These are phyloP conservation scores for Eutrema japonicum DNA, from an alignment of 345 rosid genomes.

Conservation along the genomic window DNA sequence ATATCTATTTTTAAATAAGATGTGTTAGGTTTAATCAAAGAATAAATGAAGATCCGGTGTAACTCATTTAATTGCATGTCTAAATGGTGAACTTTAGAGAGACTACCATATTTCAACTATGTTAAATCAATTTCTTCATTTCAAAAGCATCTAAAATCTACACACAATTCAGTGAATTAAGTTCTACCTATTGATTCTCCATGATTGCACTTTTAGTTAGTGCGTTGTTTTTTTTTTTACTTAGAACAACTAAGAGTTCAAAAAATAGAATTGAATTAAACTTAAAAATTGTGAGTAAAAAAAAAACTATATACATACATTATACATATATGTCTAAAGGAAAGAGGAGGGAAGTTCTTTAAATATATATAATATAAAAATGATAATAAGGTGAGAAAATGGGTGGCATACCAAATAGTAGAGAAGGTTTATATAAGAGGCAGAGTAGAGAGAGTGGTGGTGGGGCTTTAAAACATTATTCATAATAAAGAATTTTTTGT, in stretches of 20 bases:
- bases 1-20: not conserved
- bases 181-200: conserved; percentile 14
- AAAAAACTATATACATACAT: conserved; percentile 26
- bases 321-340: not conserved
- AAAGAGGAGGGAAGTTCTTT: conserved; percentile 16
- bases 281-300: not conserved
- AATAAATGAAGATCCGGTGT: not conserved
- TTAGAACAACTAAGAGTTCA: conserved; percentile 14
- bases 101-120: conserved; percentile 11
- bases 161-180: not conserved
- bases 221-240: conserved; percentile 1
- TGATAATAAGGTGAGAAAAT: conserved; percentile 30
- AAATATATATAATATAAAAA: not conserved
- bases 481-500: conserved; percentile 16
- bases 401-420: conserved; percentile 45
- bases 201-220: conserved; percentile 12
- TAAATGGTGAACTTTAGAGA: conserved; percentile 14
- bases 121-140: not conserved
- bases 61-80: conserved; percentile 16
- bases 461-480: conserved; percentile 36
- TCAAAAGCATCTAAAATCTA: not conserved
- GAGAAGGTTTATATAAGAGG: conserved; percentile 20
- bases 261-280: not conserved
- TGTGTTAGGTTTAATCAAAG: conserved; percentile 24
- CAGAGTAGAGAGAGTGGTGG: conserved; percentile 41